phyloP scores from a whole-genome alignment of 2,329 filamentous ascomycete genomes.

The Calonectria naviculata region DNA sequence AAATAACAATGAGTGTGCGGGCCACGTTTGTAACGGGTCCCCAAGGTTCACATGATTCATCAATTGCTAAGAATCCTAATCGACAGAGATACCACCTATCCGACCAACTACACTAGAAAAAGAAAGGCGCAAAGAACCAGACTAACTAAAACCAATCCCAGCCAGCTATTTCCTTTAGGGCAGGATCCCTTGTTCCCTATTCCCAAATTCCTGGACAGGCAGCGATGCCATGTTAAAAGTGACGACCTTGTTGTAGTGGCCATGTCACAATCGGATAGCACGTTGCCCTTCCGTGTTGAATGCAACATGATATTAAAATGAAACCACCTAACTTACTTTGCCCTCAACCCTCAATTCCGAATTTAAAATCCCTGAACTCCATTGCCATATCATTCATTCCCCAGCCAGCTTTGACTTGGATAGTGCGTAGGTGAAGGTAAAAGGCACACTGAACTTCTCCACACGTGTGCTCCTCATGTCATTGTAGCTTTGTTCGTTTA shows the following conservation, averaged over 20 bases:
- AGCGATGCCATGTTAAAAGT: background rate
- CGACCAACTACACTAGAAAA: slow-evolving; percentile 5
- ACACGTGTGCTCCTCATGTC: no score
- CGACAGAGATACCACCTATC: slow-evolving; percentile 15
- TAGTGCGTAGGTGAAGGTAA: background rate
- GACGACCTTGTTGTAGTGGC: background rate
- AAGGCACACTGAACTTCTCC: background rate
- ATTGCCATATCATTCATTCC: slow-evolving; percentile 13
- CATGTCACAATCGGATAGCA: background rate
- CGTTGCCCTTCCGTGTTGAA: background rate
- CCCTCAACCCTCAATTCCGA: slow-evolving; percentile 15
- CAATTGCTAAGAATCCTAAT: slow-evolving; percentile 27
- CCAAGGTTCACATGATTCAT: slow-evolving; percentile 19
- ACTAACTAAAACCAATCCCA: slow-evolving; percentile 3
- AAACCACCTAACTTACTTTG: background rate
- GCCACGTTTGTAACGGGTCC: background rate
- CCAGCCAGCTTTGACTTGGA: background rate
- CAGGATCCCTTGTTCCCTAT: background rate
- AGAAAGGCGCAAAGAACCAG: background rate
- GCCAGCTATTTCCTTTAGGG: background rate
- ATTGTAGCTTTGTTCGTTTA: background rate
- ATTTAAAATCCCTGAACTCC: slow-evolving; percentile 31
- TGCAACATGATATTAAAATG: background rate
- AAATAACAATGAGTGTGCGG: no score
- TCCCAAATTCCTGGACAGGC: background rate